Percentiles rank a stretch among this genome's conserved stretches.
Evolutionary conservation across 1,284 basidiomycete genomes (phyloP).

Genomic region (Blastosporella zonata): DNA sequence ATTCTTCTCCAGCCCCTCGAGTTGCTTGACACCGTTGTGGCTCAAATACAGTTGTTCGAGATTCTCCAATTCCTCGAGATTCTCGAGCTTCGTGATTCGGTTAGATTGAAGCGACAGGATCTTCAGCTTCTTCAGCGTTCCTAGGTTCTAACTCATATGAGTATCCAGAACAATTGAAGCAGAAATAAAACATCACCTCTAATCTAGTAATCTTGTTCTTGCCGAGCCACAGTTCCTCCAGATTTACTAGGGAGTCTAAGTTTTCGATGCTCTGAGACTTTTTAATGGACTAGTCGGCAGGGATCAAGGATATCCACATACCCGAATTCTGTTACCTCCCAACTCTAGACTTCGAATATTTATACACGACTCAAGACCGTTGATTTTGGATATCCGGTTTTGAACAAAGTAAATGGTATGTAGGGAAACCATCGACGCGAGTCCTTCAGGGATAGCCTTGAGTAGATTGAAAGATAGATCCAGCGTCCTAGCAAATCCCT

Average conservation of each 20-base stretch:
- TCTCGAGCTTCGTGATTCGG: slow-evolving; percentile 86
- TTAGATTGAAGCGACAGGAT: slow-evolving; percentile 93
- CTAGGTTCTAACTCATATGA: slow-evolving; percentile 47
- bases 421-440: slow-evolving; percentile 60
- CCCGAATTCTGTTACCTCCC: slow-evolving; percentile 89
- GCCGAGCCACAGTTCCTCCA: slow-evolving; percentile 95
- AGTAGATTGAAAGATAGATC: slow-evolving; percentile 97
- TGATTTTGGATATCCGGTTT: slow-evolving; percentile 87
- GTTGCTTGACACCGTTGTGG: slow-evolving; percentile 83
- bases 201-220: slow-evolving; percentile 95
- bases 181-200: slow-evolving; percentile 50
- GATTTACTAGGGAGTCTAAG: slow-evolving; percentile 74
- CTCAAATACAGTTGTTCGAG: slow-evolving; percentile 93
- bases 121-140: slow-evolving; percentile 64
- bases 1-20: slow-evolving; percentile 88
- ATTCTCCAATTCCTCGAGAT: slow-evolving; percentile 65
- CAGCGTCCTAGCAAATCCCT: slow-evolving; percentile 53
- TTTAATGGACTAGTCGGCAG: neutral
- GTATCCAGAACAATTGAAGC: slow-evolving; percentile 6
- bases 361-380: slow-evolving; percentile 56
- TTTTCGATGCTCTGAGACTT: slow-evolving; percentile 78
- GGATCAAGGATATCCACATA: slow-evolving; percentile 27
- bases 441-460: slow-evolving; percentile 61
- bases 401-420: slow-evolving; percentile 92
- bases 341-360: slow-evolving; percentile 85